Base-by-base conservation (phyloP, 768 basidiomycete genomes). In the Tulasnella sp. region DNA sequence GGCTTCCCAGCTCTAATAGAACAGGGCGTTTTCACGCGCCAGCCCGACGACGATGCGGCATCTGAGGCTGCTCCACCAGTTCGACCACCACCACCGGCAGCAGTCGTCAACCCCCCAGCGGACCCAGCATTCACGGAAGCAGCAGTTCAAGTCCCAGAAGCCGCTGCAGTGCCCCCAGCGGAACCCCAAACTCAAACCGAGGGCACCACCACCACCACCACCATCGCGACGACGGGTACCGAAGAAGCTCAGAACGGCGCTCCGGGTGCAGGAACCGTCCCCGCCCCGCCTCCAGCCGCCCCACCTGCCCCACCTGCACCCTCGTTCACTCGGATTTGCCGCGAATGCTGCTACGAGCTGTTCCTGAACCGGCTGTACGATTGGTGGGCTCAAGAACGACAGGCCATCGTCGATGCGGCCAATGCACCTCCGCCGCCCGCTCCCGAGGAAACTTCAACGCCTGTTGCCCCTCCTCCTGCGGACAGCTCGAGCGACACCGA, bases 1-100 rank as follows among this genome's bases (percentile, higher is more conserved):
- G 79, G 79, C 11, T 79, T 79, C 79, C 69, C 74, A 67, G 29
- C 20, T 6, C 57, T 79, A 39, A 79, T 79, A 37, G 79, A 42
- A 26, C 26, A 55, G 29, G 79, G 79, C 69, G 42, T 79, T 11
- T 79, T 79, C 78, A n/a, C 51, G 42, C 23, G 23, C 15, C 35
- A 48, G 48, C 23, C 26, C 9, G 70, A 79, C 78, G 75, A 79
- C 78, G 61, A 69, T 13, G n/a, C n/a, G n/a, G n/a, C n/a, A n/a
- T n/a, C n/a, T n/a, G n/a, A n/a, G n/a, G n/a, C n/a, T n/a, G n/a
- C n/a, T n/a, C n/a, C n/a, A n/a, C n/a, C n/a, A n/a, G n/a, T n/a
- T n/a, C n/a, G n/a, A n/a, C 51, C 51, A 51, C 51, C 51, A 51
- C 51, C 51, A 51, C 51, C 51, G 3, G 51, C 51, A n/a, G n/a